Base-by-base conservation (phyloP, 192 early-diverging fungal species). In the Coemansia umbellata region DNA sequence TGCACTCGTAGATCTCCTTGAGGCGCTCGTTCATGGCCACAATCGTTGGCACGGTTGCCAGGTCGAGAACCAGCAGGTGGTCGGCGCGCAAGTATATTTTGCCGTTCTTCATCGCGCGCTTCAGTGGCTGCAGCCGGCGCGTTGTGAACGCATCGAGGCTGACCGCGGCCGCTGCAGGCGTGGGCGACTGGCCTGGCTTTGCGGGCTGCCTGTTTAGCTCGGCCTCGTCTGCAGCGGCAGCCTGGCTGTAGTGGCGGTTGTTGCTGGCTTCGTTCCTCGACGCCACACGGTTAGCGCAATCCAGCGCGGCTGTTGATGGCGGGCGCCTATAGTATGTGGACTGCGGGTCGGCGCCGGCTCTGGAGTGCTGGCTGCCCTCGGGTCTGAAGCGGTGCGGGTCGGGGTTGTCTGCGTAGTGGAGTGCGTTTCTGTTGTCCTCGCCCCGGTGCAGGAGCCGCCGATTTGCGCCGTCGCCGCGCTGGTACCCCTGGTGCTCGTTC, bases 71-170 rank as follows among this genome's bases (percentile, higher is more conserved):
- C 3, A 73, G 42, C 18, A 66, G 37, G 28, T 41, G 58, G 50
- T 65, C 63, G 9, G 35, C 22, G 17, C 62, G 57, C 21, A 73
- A 3, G 32, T 66, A 57, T 19, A 66, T 39, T 26, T 51, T 60
- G 37, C 69, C 69, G 45, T 58, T 73, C 39, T 73, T 73, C 32
- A 73, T 51, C 2, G 62, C 30, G 4, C 69, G 62, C 39, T 57
- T 56, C 19, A 61, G 45, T 17, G 62, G 56, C 15, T 50, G 31
- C 54, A 73, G 28, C 8, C 69, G 57, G 8, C 36, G 53, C 4
- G 58, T 65, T 3, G 37, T 44, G 23, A 66, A 65, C 23, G 13
- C 31, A 14, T 11, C 41, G 24, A 72, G 44, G 10, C 44, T 26
- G 5, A 21, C 39, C 2, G 15, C 22, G 14, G 30, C 24, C 5